phyloP scores from a whole-genome alignment of 441 rosid genomes.

The Jatropha podagrica region DNA sequence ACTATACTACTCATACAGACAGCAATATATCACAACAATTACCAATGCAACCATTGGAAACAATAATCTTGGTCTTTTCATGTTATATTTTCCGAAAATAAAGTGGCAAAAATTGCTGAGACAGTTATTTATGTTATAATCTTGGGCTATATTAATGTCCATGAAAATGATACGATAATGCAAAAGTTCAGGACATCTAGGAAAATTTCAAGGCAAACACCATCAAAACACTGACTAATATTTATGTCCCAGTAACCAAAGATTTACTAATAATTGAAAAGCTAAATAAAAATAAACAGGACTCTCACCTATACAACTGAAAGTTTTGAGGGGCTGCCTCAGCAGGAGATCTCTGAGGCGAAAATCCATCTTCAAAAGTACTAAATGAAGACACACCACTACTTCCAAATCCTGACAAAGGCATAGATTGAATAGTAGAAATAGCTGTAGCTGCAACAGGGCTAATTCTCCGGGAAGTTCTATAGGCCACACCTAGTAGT shows the following conservation, averaged over 20 bases:
- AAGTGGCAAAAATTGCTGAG: background rate
- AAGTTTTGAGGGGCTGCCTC: conserved; percentile 88
- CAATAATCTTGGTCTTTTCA: background rate
- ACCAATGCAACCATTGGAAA: background rate
- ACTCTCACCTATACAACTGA: conserved; percentile 84
- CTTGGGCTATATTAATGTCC: background rate
- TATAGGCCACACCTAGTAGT: conserved; percentile 91
- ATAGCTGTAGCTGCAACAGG: conserved; percentile 91
- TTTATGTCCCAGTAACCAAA: background rate
- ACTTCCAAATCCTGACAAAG: conserved; percentile 92
- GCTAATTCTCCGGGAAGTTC: conserved; percentile 83
- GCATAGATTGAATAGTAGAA: conserved; percentile 96
- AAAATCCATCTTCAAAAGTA: conserved; percentile 75
- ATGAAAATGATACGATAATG: background rate
- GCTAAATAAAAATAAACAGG: background rate
- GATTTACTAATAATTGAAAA: background rate
- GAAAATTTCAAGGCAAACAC: background rate
- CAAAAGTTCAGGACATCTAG: background rate
- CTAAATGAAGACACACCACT: conserved; percentile 76
- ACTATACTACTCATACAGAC: no score
- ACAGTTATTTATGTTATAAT: background rate
- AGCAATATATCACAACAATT: no score
- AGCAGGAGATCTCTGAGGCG: conserved; percentile 63
- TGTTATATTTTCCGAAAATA: background rate
- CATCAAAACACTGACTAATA: background rate